Conservation (phyloP, 345 rosid species). For the Atalantia buxifolia region DNA sequence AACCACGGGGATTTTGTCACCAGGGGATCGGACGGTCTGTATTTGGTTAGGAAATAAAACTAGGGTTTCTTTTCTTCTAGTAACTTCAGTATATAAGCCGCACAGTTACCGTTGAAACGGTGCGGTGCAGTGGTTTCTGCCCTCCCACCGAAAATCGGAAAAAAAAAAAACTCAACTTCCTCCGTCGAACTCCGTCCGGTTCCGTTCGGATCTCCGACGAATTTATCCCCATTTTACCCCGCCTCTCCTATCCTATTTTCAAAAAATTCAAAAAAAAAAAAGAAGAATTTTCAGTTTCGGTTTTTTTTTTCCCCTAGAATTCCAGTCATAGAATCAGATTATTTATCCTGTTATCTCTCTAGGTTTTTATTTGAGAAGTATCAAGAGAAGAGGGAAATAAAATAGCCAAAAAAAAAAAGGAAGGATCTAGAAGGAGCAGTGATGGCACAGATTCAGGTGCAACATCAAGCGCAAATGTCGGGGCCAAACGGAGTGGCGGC, state of each 20-base stretch:
- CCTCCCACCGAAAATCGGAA: slow-evolving; percentile 31
- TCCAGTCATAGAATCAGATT: neutral
- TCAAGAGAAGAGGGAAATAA: slow-evolving; percentile 22
- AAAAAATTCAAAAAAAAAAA: neutral
- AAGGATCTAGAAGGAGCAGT: slow-evolving; percentile 21
- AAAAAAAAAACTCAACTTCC: slow-evolving; percentile 20
- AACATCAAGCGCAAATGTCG: slow-evolving; percentile 42
- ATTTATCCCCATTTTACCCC: slow-evolving; percentile 24
- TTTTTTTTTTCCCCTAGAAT: neutral
- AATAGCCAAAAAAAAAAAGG: slow-evolving; percentile 11
- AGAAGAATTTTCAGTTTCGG: slow-evolving; percentile 1
- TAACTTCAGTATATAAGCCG: slow-evolving; percentile 23
- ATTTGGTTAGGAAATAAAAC: neutral
- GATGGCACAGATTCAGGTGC: slow-evolving; percentile 87
- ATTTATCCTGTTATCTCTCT: slow-evolving; percentile 6
- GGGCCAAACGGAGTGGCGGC: slow-evolving; percentile 39
- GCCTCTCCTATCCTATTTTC: slow-evolving; percentile 8
- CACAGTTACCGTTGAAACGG: slow-evolving; percentile 14
- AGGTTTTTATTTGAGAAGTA: slow-evolving; percentile 4
- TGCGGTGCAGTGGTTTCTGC: slow-evolving; percentile 61
- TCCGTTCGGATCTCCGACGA: slow-evolving; percentile 33
- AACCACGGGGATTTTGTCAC: neutral
- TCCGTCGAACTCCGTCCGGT: slow-evolving; percentile 26
- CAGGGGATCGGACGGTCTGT: slow-evolving; percentile 24
- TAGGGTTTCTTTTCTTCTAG: slow-evolving; percentile 38